Percentiles rank a stretch among this genome's conserved stretches.
Evolutionary conservation across 257 asterid genomes (phyloP).

Genomic region (Apocynum venetum): DNA sequence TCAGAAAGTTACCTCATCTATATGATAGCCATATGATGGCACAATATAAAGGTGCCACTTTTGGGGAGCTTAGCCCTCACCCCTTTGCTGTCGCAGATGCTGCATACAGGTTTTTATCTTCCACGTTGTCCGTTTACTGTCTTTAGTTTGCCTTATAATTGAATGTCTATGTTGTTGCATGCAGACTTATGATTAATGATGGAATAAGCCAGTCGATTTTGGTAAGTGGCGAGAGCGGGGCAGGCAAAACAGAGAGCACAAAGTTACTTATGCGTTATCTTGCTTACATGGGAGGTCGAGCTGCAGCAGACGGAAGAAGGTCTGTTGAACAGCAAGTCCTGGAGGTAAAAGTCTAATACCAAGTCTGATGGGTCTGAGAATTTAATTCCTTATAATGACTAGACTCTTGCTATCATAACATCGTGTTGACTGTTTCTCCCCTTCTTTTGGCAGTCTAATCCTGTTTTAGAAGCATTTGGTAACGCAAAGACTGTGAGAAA

Average conservation of each 20-base stretch:
- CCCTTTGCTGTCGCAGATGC: slow-evolving; percentile 99
- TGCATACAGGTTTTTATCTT: slow-evolving; percentile 73
- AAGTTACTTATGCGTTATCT: slow-evolving; percentile 93
- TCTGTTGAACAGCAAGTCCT: slow-evolving; percentile 95
- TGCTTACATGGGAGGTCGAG: slow-evolving; percentile 99
- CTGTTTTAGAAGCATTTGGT: slow-evolving; percentile 99
- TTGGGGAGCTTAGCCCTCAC: slow-evolving; percentile 74
- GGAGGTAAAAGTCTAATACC: slow-evolving; percentile 56
- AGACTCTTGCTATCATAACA: neutral
- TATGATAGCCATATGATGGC: slow-evolving; percentile 92
- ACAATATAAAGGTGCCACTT: slow-evolving; percentile 41
- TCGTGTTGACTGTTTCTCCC: neutral
- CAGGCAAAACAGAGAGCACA: slow-evolving; percentile 99
- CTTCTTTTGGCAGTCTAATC: slow-evolving; percentile 73
- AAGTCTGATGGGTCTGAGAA: neutral
- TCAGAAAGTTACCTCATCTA: slow-evolving; percentile 67
- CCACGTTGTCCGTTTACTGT: neutral
- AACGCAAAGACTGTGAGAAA: slow-evolving; percentile 98
- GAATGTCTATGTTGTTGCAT: slow-evolving; percentile 12
- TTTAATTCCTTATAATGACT: neutral
- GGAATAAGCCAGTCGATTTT: slow-evolving; percentile 91
- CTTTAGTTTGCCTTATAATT: slow-evolving; percentile 2
- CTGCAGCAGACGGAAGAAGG: slow-evolving; percentile 86
- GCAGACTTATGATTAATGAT: slow-evolving; percentile 93
- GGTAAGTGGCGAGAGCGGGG: slow-evolving; percentile 99